Base-by-base conservation (phyloP, 1,284 basidiomycete genomes). In the Fomitopsis pinicola region DNA sequence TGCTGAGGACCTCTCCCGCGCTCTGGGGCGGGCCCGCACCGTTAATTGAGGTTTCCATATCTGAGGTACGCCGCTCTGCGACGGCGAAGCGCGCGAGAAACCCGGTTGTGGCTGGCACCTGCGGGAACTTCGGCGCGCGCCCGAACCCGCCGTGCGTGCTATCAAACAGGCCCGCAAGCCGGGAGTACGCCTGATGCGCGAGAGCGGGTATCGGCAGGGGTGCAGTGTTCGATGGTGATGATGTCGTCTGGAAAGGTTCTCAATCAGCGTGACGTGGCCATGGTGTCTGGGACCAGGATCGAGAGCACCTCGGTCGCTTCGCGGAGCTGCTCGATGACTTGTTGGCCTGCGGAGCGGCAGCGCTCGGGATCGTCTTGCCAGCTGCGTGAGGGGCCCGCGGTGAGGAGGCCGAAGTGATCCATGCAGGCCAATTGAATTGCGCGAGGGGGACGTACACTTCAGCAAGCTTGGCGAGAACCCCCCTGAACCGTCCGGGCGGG, bases 91-190 rank as follows among this genome's bases (percentile, higher is more conserved):
- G 69, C 14, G 70, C 59, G 3, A 73, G 66, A 57, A 70, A 69
- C 33, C 69, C 63, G 3, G 60, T 65, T 6, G 70, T 72, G 55
- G 68, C 67, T 1, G 69, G 44, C 2, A 68, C 66, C 6, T 69
- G 68, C 15, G 72, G 70, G 63, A 80, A 80, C 65, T 80, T 80
- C 17, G 79, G 78, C 26, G 77, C 78, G 26, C 66, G 64, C 2
- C 69, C 72, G 64, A 79, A 79, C 3, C 78, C 78, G 10, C 77
- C 78, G 61, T 77, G 67, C 15, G 58, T 59, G 3, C 66, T 42
- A 63, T 79, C 77, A 66, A 68, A 74, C 28, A 60, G 69, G 53
- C 58, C 59, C 15, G 62, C 54, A 7, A 73, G 63, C 2, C 65
- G 66, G 1, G 57, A 38, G 50, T 64, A 68, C 2, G 71, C 58